Evolutionary conservation across 176 grass and related monocot genomes (phyloP).

Genomic region (Juncus effusus): DNA sequence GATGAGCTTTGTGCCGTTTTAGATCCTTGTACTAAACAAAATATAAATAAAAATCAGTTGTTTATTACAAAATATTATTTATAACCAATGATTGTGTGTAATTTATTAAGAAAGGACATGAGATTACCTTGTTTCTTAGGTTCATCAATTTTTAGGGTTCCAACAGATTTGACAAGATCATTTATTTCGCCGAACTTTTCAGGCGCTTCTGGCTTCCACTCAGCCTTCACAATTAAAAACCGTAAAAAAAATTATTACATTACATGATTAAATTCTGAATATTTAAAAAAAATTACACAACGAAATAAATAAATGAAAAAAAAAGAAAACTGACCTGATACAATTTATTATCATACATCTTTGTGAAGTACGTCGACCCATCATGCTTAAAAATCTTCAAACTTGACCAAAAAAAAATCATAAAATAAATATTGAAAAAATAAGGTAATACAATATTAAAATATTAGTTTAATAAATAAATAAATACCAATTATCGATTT

Average conservation of each 20-base stretch:
- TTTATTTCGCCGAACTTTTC: constrained; percentile 79
- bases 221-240: constrained; percentile 45
- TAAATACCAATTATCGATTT: constrained; percentile 82
- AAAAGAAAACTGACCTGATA: constrained; percentile 57
- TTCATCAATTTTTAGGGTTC: constrained; percentile 73
- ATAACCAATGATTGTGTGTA: neutral
- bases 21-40: constrained; percentile 55
- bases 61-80: constrained; percentile 9
- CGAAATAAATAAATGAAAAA: neutral
- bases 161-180: constrained; percentile 58
- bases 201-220: constrained; percentile 86
- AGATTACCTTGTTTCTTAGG: constrained; percentile 66
- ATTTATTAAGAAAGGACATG: constrained; percentile 25
- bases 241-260: neutral
- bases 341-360: constrained; percentile 71
- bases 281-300: neutral
- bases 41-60: neutral
- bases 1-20: constrained; percentile 59
- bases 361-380: constrained; percentile 80
- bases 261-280: no score
- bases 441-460: constrained; percentile 17
- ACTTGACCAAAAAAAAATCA: constrained; percentile 36
- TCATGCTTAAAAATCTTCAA: constrained; percentile 86
- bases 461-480: no score
- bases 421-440: constrained; percentile 7